Evolutionary conservation across 176 grass and related monocot species (phyloP).

Genomic region (Juncus effusus): DNA sequence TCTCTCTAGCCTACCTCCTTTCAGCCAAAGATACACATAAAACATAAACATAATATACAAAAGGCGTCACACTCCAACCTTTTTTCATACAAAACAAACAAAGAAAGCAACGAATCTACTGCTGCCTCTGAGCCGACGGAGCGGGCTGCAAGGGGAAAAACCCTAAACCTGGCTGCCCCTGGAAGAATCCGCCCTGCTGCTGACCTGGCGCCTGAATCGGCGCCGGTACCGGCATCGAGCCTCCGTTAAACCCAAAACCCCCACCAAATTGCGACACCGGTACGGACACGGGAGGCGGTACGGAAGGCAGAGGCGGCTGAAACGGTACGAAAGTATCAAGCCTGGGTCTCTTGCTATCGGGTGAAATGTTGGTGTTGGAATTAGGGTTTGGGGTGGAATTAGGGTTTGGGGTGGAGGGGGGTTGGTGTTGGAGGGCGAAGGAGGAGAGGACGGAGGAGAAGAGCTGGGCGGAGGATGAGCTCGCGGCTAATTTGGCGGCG

Average conservation of each 20-base stretch:
- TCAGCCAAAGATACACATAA: neutral
- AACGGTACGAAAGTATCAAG: conserved; percentile 61
- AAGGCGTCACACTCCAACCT: conserved; percentile 26
- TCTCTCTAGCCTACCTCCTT: conserved; percentile 17
- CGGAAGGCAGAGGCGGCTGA: conserved; percentile 49
- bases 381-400: conserved; percentile 27
- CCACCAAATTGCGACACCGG: conserved; percentile 46
- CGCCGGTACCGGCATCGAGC: conserved; percentile 43
- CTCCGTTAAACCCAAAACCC: conserved; percentile 45
- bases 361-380: conserved; percentile 37
- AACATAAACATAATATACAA: conserved; percentile 3
- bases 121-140: conserved; percentile 63
- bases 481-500: conserved; percentile 80
- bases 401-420: conserved; percentile 55
- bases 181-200: conserved; percentile 65
- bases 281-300: conserved; percentile 36
- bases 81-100: conserved; percentile 2
- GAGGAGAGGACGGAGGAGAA: conserved; percentile 68
- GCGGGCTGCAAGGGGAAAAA: conserved; percentile 70
- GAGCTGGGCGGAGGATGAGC: conserved; percentile 58
- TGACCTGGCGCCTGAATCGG: conserved; percentile 39
- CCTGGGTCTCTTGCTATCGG: conserved; percentile 54
- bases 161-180: conserved; percentile 47
- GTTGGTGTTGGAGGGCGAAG: conserved; percentile 54
- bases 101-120: neutral